Conservation (phyloP, 148 eudicot species). For the Fallopia convolvulus region DNA sequence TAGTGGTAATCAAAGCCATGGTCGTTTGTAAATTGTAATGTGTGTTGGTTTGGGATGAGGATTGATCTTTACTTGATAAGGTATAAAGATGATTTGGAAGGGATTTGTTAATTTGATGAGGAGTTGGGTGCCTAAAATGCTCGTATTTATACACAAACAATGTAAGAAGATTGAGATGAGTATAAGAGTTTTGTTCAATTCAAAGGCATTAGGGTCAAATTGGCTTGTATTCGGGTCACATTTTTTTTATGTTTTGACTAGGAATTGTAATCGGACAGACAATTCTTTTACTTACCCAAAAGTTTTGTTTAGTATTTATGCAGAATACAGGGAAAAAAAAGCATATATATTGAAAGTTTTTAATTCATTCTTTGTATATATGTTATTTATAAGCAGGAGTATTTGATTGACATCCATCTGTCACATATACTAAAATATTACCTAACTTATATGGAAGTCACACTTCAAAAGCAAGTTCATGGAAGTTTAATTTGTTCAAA, state of each 20-base stretch:
- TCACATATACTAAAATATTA: not conserved
- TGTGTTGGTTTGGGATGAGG: not conserved
- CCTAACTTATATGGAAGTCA: not conserved
- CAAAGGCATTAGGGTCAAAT: not conserved
- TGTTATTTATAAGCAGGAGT: too few relatives aligned
- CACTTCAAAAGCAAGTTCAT: not conserved
- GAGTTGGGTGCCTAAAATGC: not conserved
- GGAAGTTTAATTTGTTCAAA: not conserved
- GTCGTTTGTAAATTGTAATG: not conserved
- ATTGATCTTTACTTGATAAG: not conserved
- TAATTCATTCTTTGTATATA: too few relatives aligned
- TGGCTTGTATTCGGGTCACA: not conserved
- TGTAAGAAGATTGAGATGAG: not conserved
- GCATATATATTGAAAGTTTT: too few relatives aligned
- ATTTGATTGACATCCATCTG: too few relatives aligned
- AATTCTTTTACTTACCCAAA: not conserved
- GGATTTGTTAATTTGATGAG: not conserved
- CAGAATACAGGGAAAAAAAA: too few relatives aligned
- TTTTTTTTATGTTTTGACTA: not conserved
- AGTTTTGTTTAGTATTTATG: too few relatives aligned
- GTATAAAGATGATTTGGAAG: too few relatives aligned
- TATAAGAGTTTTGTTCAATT: not conserved
- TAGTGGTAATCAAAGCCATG: not conserved
- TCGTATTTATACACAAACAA: not conserved
- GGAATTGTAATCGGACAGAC: not conserved